These are phyloP conservation scores for Ophiostoma quercus DNA, from an alignment of 2,329 filamentous ascomycete species.

Conservation along the genomic window DNA sequence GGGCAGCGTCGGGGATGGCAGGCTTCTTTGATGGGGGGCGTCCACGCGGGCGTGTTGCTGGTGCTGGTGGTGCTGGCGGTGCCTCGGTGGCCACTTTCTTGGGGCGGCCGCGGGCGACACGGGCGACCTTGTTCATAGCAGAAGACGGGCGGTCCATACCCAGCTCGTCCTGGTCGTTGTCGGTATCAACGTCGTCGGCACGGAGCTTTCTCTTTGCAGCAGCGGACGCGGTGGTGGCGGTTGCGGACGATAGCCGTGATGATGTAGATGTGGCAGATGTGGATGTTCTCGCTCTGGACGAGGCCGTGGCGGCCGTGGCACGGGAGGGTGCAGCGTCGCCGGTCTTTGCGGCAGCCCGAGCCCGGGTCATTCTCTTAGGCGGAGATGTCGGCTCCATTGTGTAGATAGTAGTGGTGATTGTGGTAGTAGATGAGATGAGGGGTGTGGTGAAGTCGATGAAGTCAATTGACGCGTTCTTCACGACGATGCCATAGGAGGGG, in stretches of 20 bases:
- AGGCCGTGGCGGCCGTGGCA: constrained; percentile 36
- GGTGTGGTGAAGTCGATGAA: neutral
- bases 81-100: constrained; percentile 40
- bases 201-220: constrained; percentile 50
- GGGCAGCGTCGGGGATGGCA: constrained; percentile 16
- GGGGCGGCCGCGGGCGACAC: constrained; percentile 43
- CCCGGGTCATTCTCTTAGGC: constrained; percentile 32
- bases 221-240: constrained; percentile 31
- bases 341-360: constrained; percentile 42
- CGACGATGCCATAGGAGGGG: constrained; percentile 4
- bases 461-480: constrained; percentile 11
- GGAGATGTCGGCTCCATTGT: constrained; percentile 31
- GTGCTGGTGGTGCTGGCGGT: constrained; percentile 26
- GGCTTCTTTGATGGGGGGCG: constrained; percentile 31
- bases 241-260: constrained; percentile 38
- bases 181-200: constrained; percentile 46
- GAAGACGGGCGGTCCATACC: constrained; percentile 26
- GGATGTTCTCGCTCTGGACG: constrained; percentile 35
- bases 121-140: constrained; percentile 33
- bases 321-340: constrained; percentile 28
- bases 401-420: neutral
- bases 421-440: neutral
- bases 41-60: constrained; percentile 22
- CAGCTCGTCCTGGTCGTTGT: constrained; percentile 37
- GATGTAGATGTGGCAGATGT: constrained; percentile 28